Conservation (phyloP, 768 basidiomycete genomes). For the Tubosaeta brunneosetosa region DNA sequence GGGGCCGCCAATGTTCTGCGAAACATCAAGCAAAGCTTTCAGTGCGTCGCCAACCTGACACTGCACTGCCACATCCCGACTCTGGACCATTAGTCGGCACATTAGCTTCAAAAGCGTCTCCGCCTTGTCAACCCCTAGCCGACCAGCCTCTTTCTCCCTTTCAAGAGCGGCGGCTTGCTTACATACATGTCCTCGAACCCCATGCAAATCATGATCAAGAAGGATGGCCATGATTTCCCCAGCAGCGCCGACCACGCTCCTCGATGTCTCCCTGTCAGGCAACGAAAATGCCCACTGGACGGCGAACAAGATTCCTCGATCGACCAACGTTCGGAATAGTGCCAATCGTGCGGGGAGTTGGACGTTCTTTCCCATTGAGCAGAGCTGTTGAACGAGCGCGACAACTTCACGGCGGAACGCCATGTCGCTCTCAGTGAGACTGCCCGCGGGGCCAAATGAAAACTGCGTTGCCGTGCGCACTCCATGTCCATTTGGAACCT, state of each 20-base stretch:
- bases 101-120: constrained; percentile 74
- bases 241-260: constrained; percentile 68
- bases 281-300: constrained; percentile 88
- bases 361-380: constrained; percentile 94
- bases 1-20: constrained; percentile 38
- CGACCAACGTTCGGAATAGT: constrained; percentile 83
- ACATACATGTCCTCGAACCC: constrained; percentile 78
- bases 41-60: constrained; percentile 88
- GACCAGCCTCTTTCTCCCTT: constrained; percentile 53
- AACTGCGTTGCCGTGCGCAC: constrained; percentile 31
- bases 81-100: constrained; percentile 72
- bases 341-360: constrained; percentile 82
- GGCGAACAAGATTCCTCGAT: constrained; percentile 84
- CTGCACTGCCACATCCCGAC: constrained; percentile 81
- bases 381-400: constrained; percentile 85
- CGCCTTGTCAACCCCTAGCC: constrained; percentile 56
- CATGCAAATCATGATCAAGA: constrained; percentile 87
- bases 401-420: constrained; percentile 71
- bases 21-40: constrained; percentile 77
- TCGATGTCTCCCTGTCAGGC: constrained; percentile 48
- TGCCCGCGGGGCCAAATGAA: constrained; percentile 54
- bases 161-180: constrained; percentile 75
- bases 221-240: constrained; percentile 82
- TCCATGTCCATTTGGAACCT: constrained; percentile 30
- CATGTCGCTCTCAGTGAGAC: constrained; percentile 51